Conservation (phyloP, 768 basidiomycete genomes). For the Kwoniella dejecticola region DNA sequence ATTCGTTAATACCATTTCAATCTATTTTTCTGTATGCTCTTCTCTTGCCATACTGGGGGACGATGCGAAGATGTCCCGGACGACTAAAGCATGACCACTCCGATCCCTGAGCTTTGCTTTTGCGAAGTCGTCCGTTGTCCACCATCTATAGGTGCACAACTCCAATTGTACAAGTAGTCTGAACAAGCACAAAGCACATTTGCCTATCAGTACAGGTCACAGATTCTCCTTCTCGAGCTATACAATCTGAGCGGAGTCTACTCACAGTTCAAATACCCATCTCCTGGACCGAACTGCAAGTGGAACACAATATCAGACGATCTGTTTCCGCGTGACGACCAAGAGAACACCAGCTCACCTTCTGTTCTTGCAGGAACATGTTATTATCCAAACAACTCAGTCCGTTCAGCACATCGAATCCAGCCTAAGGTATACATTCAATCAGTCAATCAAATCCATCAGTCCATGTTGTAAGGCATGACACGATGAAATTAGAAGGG, state of each 20-base stretch:
- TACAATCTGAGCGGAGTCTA: conserved; percentile 48
- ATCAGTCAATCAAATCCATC: background rate
- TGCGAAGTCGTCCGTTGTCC: conserved; percentile 56
- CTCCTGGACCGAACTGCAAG: conserved; percentile 87
- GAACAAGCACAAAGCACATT: conserved; percentile 29
- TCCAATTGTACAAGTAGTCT: conserved; percentile 89
- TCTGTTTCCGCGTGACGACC: background rate
- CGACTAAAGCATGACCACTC: conserved; percentile 85
- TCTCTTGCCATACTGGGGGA: too few species aligned
- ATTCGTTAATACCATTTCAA: background rate
- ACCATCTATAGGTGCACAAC: conserved; percentile 77
- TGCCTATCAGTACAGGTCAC: background rate
- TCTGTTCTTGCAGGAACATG: conserved; percentile 75
- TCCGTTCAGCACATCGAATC: conserved; percentile 96
- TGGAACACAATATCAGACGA: conserved; percentile 12
- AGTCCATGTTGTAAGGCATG: background rate
- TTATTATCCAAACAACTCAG: conserved; percentile 93
- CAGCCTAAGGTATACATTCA: conserved; percentile 61
- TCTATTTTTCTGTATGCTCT: too few species aligned
- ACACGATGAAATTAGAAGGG: background rate
- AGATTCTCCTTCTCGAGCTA: too few species aligned
- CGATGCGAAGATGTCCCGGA: too few species aligned
- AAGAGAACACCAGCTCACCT: conserved; percentile 59
- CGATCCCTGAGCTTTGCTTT: conserved; percentile 60
- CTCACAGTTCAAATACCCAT: conserved; percentile 74